Evolutionary conservation across 1,139 yeast genomes (phyloP).

Genomic region (Taphrina pruni): DNA sequence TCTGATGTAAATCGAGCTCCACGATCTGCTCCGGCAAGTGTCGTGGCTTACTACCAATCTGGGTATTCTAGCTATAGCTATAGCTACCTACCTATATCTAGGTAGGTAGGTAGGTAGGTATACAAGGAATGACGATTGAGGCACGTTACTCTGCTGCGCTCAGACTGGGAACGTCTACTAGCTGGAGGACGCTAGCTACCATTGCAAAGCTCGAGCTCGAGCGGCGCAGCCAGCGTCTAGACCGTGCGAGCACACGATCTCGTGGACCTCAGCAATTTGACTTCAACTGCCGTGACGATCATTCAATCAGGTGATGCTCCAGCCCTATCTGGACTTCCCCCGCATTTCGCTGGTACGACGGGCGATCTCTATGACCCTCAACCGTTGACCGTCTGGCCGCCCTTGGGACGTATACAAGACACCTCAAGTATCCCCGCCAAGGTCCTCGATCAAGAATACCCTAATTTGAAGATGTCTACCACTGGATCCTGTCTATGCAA

Average conservation of each 20-base stretch:
- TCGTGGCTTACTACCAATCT: too few species aligned
- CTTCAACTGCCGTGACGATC: background rate
- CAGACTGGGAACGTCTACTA: too few species aligned
- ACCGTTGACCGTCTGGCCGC: background rate
- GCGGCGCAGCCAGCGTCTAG: too few species aligned
- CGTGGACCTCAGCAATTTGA: too few species aligned
- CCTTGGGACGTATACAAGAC: background rate
- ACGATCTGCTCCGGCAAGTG: background rate
- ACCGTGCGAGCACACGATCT: background rate
- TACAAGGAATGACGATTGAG: too few species aligned
- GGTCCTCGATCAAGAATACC: background rate
- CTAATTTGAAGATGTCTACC: constrained; percentile 11
- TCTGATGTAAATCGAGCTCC: background rate
- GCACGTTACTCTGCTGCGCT: too few species aligned
- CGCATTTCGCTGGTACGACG: background rate
- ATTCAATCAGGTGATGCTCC: background rate
- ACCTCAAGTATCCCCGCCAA: background rate
- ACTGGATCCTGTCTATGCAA: constrained; percentile 23
- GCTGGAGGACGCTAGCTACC: too few species aligned
- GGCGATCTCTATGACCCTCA: background rate
- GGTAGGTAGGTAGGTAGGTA: background rate
- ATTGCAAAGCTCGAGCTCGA: too few species aligned
- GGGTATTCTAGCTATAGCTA: background rate
- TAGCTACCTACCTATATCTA: background rate
- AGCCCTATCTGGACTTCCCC: background rate